Base-by-base conservation (phyloP, 768 basidiomycete species). In the Leccinum disarticulatum region DNA sequence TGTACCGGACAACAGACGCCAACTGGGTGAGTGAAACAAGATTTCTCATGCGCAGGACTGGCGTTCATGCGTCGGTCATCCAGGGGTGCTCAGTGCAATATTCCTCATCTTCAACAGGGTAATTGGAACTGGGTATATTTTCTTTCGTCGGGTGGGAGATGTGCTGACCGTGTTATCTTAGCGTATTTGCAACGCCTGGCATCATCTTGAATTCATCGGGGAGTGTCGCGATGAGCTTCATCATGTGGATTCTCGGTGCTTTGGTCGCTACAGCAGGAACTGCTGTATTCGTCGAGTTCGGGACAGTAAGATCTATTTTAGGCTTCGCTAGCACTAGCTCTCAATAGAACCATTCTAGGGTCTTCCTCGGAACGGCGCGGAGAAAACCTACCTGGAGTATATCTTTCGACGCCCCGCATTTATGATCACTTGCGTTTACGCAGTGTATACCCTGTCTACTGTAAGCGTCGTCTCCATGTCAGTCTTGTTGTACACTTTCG, bases 371-470 rank as follows among this genome's bases (percentile, higher is more conserved):
- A 90, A 80, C 56, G 89, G 89, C 1, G 89, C 86, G 2, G 88
- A 90, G 76, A 90, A 90, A 74, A 87, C 85, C 54, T 91, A 90
- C 64, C 72, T 91, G 38, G 87, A 89, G 61, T 88, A 79, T 67
- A 81, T 89, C n/a, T 90, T 82, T 70, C 76, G 81, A 50, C 77
- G 77, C 4, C 89, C 88, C 6, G 80, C 77, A 52, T 87, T 85
- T 64, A 70, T 91, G 66, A 77, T 75, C 14, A 85, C 86, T 4
- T 89, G 86, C 64, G 66, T 78, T 8, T 90, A 81, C 61, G 79
- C 83, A 3, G 71, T 80, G 17, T 89, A 87, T 66, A 78, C 82
- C 1, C 64, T 87, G 5, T 79, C 87, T 43, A 79, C 81, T 50
- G 87, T 85, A 63, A 63, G 84, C 68, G 0, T n/a, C 13, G 28